These are phyloP conservation scores for Phytophthora litchii DNA, from an alignment of 352 stramenopile genomes.

Conservation along the genomic window DNA sequence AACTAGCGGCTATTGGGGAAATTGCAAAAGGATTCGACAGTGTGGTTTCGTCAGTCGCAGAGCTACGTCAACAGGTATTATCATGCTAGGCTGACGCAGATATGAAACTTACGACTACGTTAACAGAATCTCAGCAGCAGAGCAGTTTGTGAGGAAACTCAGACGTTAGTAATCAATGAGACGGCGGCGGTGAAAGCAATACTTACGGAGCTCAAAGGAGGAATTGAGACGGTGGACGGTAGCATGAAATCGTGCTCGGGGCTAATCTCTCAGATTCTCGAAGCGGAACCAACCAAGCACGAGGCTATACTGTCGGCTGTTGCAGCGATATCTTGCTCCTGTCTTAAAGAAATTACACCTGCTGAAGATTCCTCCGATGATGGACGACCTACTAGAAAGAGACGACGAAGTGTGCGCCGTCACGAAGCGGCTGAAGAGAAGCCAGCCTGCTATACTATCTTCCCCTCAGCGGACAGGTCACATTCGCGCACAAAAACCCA, in stretches of 20 bases:
- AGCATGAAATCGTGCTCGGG: constrained; percentile 30
- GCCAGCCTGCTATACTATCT: not conserved
- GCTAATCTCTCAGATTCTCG: constrained; percentile 16
- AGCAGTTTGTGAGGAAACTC: constrained; percentile 16
- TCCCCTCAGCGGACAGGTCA: not conserved
- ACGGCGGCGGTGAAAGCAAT: constrained; percentile 22
- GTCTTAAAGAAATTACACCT: constrained; percentile 2
- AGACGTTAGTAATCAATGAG: constrained; percentile 17
- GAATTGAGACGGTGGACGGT: constrained; percentile 26
- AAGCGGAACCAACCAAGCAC: constrained; percentile 23
- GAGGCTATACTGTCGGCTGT: constrained; percentile 27
- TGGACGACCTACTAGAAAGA: constrained; percentile 20
- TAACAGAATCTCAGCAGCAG: constrained; percentile 24
- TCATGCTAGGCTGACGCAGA: not conserved
- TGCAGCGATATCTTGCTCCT: constrained; percentile 29
- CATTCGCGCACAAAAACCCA: not conserved
- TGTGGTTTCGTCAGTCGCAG: constrained; percentile 26
- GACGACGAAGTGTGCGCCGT: constrained; percentile 10
- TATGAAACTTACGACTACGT: constrained; percentile 16
- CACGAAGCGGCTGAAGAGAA: constrained; percentile 1
- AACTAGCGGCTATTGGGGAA: constrained; percentile 11
- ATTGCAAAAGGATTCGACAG: constrained; percentile 20
- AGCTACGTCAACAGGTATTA: constrained; percentile 41
- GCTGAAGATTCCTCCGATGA: not conserved
- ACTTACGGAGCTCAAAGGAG: constrained; percentile 26